phyloP scores from a whole-genome alignment of 2,329 filamentous ascomycete genomes.

The Diplodia scrobiculata region DNA sequence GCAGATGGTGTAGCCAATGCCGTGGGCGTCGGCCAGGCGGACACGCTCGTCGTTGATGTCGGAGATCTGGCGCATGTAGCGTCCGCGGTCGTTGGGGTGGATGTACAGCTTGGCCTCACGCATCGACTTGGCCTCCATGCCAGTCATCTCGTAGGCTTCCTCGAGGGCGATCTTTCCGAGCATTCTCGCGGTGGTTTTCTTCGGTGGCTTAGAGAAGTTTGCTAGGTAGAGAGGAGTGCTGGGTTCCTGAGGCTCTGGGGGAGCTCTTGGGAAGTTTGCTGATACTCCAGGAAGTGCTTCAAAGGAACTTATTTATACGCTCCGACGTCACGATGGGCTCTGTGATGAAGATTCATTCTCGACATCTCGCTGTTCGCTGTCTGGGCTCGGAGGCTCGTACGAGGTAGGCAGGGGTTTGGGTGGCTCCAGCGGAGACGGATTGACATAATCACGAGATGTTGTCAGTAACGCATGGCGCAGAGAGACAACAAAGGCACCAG shows the following conservation, averaged over 20 bases:
- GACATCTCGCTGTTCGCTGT: conserved; percentile 10
- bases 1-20: conserved; percentile 37
- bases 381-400: conserved; percentile 1
- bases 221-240: neutral
- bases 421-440: conserved; percentile 3
- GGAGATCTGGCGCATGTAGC: conserved; percentile 21
- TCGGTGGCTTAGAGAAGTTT: neutral
- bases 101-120: conserved; percentile 22
- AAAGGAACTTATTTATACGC: neutral
- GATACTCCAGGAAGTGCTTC: neutral
- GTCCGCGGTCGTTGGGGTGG: conserved; percentile 18
- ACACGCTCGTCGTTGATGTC: conserved; percentile 34
- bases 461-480: neutral
- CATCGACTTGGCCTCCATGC: conserved; percentile 23
- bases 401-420: neutral
- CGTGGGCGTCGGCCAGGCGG: conserved; percentile 30
- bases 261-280: neutral
- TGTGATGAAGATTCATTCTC: neutral
- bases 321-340: neutral
- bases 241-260: neutral
- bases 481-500: neutral
- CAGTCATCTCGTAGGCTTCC: conserved; percentile 23
- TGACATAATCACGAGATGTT: conserved; percentile 19
- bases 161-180: conserved; percentile 26
- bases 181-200: neutral